Conservation (phyloP, 371 early-diverging fungal species). For the Chytridium lagenaria region DNA sequence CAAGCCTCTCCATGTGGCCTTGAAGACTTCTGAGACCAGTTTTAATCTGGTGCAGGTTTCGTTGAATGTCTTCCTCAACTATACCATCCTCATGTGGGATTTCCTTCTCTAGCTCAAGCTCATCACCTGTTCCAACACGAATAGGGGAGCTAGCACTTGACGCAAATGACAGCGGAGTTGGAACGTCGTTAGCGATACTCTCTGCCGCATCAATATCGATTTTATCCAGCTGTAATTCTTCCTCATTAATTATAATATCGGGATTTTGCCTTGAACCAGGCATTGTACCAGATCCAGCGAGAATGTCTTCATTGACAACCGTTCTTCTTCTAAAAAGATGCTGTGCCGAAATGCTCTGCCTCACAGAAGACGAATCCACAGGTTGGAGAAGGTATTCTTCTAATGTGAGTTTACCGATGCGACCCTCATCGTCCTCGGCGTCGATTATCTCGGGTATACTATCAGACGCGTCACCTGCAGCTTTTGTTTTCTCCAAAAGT, state of each 20-base stretch:
- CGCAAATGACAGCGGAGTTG: not conserved
- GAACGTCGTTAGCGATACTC: not conserved
- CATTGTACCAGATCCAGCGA: not conserved
- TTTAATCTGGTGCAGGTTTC: not conserved
- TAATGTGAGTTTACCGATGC: slow-evolving; percentile 20
- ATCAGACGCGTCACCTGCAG: not conserved
- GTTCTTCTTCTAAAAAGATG: slow-evolving; percentile 19
- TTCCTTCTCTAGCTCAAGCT: not conserved
- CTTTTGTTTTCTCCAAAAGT: not conserved
- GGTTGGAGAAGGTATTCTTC: slow-evolving; percentile 38
- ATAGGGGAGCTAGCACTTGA: not conserved
- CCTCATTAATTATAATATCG: not conserved
- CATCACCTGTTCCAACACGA: not conserved
- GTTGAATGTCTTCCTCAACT: not conserved
- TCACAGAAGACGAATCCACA: slow-evolving; percentile 23
- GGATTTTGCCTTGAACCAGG: not conserved
- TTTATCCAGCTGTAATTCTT: not conserved
- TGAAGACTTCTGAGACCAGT: not conserved
- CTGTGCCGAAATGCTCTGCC: slow-evolving; percentile 41
- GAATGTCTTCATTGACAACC: slow-evolving; percentile 11
- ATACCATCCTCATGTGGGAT: not conserved
- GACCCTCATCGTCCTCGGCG: slow-evolving; percentile 10
- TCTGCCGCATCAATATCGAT: not conserved
- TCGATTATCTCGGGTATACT: not conserved
- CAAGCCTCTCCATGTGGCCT: not conserved